Evolutionary conservation across 148 eudicot genomes (phyloP).

Genomic region (Amaranthus hypochondriacus): DNA sequence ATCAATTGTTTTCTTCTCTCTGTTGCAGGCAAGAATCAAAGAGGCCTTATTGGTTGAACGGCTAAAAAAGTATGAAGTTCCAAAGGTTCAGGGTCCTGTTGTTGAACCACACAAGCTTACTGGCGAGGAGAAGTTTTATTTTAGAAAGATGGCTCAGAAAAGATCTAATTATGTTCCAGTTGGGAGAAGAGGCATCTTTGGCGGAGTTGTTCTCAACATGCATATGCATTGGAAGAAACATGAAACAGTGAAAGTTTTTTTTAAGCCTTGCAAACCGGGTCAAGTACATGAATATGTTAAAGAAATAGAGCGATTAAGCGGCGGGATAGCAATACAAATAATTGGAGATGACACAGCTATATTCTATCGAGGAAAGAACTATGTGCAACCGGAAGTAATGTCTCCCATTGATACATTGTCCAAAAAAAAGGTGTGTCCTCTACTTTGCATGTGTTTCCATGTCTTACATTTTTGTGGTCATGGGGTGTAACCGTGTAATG

Average conservation of each 20-base stretch:
- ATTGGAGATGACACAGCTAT: constrained; percentile 78
- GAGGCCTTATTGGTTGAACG: constrained; percentile 72
- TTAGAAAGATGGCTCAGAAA: constrained; percentile 94
- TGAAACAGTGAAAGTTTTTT: constrained; percentile 84
- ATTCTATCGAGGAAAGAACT: constrained; percentile 83
- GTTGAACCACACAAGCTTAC: constrained; percentile 65
- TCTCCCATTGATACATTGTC: constrained; percentile 91
- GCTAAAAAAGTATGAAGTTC: constrained; percentile 77
- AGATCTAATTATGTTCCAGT: constrained; percentile 85
- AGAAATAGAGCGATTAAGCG: constrained; percentile 87
- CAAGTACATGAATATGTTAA: constrained; percentile 70
- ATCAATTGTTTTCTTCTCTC: constrained; percentile 6
- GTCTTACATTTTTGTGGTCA: background rate
- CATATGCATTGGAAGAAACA: constrained; percentile 99
- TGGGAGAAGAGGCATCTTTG: constrained; percentile 90
- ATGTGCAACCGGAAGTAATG: constrained; percentile 91
- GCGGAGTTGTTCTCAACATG: constrained; percentile 96
- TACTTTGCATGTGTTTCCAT: background rate
- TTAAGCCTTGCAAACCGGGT: constrained; percentile 96
- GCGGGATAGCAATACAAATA: constrained; percentile 80
- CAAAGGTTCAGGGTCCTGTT: constrained; percentile 67
- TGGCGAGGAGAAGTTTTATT: constrained; percentile 82
- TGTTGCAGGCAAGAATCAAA: constrained; percentile 70
- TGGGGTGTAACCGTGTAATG: background rate
- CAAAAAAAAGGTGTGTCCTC: constrained; percentile 67